These are phyloP conservation scores for Anethum foeniculum DNA, from an alignment of 140 eudicot genomes.

Conservation along the genomic window DNA sequence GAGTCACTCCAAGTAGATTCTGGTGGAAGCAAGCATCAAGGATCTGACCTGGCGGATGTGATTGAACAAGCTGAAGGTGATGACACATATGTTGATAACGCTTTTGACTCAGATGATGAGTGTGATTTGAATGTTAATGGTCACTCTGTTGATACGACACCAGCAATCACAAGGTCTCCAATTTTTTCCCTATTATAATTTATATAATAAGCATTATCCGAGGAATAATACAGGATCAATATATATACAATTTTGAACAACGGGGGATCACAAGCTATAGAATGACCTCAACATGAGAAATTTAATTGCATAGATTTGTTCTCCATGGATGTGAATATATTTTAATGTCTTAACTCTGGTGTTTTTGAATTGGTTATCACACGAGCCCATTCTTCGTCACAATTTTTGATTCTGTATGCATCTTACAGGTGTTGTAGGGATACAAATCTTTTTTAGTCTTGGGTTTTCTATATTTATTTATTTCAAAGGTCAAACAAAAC, in stretches of 20 bases:
- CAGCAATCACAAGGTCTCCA: conserved; percentile 42
- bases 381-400: neutral
- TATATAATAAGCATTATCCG: neutral
- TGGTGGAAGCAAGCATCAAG: conserved; percentile 23
- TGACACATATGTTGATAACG: conserved; percentile 31
- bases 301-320: neutral
- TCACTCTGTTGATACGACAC: conserved; percentile 21
- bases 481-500: neutral
- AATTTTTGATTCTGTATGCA: neutral
- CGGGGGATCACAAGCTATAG: neutral
- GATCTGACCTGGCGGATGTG: conserved; percentile 16
- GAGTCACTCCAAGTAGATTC: conserved; percentile 22
- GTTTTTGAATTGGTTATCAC: neutral
- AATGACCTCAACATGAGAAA: neutral
- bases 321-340: neutral
- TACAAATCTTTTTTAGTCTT: neutral
- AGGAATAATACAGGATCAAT: neutral
- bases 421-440: neutral
- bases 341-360: neutral
- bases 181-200: neutral
- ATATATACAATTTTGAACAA: neutral
- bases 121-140: conserved; percentile 22
- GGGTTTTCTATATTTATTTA: neutral
- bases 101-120: conserved; percentile 42
- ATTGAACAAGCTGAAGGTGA: conserved; percentile 30